Base-by-base conservation (phyloP, 192 early-diverging fungal species). In the Coemansia sp. region DNA sequence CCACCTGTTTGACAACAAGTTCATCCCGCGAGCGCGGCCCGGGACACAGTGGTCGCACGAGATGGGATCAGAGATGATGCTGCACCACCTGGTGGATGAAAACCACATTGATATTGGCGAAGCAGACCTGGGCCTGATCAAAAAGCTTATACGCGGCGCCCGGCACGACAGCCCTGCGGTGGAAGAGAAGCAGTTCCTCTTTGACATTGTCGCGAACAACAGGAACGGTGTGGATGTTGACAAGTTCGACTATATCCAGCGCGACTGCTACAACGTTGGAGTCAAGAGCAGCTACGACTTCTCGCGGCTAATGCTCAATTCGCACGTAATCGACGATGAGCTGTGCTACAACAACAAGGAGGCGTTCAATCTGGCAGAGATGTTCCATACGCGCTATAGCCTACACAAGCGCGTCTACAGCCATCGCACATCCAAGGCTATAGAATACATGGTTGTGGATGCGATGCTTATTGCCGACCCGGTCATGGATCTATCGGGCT, bases 201-300 rank as follows among this genome's bases (percentile, higher is more conserved):
- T 91, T 78, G 92, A 98, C 56, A 94, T 98, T 57, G 93, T 98
- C 0, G 86, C 92, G 33, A 98, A 98, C 79, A 86, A 94, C 61
- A 77, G 86, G 26, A 98, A 93, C 58, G 84, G 83, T 18, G 72
- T 98, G 13, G 95, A 98, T 55, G 93, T 96, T 5, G 95, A 98
- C 64, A 94, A 94, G 65, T 91, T 94, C 45, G 83, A 85, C 59
- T 88, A 85, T 44, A 61, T 87, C 17, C 77, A 85, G 60, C 64
- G 86, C 12, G 86, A 87, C 70, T 91, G 87, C 48, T 82, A 87
- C 55, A 91, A 94, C 47, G 65, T 67, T 5, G 72, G 72, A 10
- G 60, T 60, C 40, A 82, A 76, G 38, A 61, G 64, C 41, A 76
- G 76, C 54, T 67, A 78, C 25, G 81, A 84, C 51, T 67, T 75